These are phyloP conservation scores for Oryza nivara DNA, from an alignment of 176 grass and related monocot species.

Conservation along the genomic window DNA sequence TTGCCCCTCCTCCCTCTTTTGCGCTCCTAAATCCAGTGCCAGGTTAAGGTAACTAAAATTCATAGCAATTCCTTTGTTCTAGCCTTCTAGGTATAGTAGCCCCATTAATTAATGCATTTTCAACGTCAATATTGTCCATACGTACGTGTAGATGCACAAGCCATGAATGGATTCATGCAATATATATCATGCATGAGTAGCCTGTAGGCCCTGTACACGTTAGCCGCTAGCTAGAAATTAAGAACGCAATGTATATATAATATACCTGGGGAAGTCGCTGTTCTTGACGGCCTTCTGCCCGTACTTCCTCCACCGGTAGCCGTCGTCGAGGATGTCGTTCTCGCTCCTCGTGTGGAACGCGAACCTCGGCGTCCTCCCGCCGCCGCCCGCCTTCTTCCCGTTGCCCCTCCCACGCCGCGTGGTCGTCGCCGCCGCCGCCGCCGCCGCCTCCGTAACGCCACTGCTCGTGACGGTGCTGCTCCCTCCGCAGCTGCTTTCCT, in stretches of 20 bases:
- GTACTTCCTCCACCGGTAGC: slow-evolving; percentile 94
- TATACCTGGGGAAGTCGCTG: slow-evolving; percentile 71
- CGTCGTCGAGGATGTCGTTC: slow-evolving; percentile 87
- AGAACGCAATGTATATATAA: not conserved
- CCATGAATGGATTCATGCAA: no score
- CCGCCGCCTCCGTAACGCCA: not conserved
- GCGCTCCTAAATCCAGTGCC: no score
- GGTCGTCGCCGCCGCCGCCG: not conserved
- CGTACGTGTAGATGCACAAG: no score
- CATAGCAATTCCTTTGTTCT: no score
- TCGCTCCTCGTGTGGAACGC: slow-evolving; percentile 89
- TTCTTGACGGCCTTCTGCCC: slow-evolving; percentile 99
- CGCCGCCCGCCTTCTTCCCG: slow-evolving; percentile 50
- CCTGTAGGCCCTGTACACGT: no score
- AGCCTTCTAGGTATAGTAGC: no score
- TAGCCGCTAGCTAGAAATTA: not conserved
- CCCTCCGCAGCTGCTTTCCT: not conserved
- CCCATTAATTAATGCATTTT: no score
- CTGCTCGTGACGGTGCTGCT: not conserved
- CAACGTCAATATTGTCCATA: no score
- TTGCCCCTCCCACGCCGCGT: slow-evolving; percentile 10
- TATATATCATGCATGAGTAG: no score
- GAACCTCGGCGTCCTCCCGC: slow-evolving; percentile 45
- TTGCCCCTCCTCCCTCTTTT: no score
- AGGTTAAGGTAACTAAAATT: no score